phyloP scores from a whole-genome alignment of 1,284 basidiomycete genomes.

The Pterula multifida region DNA sequence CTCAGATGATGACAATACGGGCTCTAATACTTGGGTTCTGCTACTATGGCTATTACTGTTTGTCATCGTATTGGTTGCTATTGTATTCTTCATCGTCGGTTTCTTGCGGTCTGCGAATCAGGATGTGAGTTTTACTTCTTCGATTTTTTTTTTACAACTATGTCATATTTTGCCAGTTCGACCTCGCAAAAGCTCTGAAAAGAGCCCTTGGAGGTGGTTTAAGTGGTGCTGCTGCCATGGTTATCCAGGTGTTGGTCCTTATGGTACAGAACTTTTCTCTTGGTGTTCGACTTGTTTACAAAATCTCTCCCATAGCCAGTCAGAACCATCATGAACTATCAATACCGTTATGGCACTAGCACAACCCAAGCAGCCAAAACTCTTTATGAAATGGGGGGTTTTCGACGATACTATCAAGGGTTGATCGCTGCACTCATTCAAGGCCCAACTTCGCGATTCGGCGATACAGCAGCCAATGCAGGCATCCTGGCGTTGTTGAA shows the following conservation, averaged over 20 bases:
- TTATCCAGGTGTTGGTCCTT: constrained; percentile 75
- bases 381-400: constrained; percentile 71
- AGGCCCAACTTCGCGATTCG: constrained; percentile 70
- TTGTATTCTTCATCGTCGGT: background rate
- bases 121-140: background rate
- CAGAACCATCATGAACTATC: constrained; percentile 88
- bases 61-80: constrained; percentile 1
- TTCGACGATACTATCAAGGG: constrained; percentile 73
- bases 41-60: background rate
- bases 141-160: no score
- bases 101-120: background rate
- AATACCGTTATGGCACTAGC: constrained; percentile 73
- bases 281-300: background rate
- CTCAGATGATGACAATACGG: no score
- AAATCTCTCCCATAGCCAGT: constrained; percentile 31
- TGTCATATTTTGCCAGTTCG: constrained; percentile 69
- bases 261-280: constrained; percentile 44
- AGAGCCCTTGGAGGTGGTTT: constrained; percentile 76
- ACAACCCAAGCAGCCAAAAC: constrained; percentile 53
- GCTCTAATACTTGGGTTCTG: background rate
- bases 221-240: constrained; percentile 84
- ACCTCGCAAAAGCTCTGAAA: constrained; percentile 61
- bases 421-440: constrained; percentile 72
- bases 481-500: constrained; percentile 69
- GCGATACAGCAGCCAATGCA: constrained; percentile 79